Conservation (phyloP, 495 filamentous ascomycete species). For the Rusavskia elegans region DNA sequence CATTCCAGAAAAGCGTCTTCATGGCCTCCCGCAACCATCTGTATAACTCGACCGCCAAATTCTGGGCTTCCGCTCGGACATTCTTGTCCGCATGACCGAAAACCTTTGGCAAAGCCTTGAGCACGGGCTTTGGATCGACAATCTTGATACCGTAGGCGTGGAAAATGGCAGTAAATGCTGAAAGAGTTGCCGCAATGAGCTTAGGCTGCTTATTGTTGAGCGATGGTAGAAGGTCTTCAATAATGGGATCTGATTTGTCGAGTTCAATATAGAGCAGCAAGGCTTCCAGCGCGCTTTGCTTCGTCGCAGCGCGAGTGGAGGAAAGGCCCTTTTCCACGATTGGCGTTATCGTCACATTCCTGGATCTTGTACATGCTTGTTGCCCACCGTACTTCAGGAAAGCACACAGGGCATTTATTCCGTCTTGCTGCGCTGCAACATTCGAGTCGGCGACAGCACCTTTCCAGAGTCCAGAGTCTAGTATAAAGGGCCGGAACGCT, state of each 20-base stretch:
- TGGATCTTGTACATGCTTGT: slow-evolving; percentile 65
- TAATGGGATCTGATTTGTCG: slow-evolving; percentile 68
- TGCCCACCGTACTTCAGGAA: slow-evolving; percentile 78
- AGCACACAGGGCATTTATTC: slow-evolving; percentile 67
- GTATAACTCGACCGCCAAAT: slow-evolving; percentile 85
- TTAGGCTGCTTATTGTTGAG: slow-evolving; percentile 90
- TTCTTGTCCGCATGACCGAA: slow-evolving; percentile 98
- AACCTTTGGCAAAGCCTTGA: slow-evolving; percentile 78
- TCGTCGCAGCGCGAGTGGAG: slow-evolving; percentile 72
- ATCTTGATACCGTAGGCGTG: slow-evolving; percentile 90
- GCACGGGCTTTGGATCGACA: slow-evolving; percentile 89
- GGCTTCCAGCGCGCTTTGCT: slow-evolving; percentile 73
- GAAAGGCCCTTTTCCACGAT: slow-evolving; percentile 88
- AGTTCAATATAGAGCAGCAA: slow-evolving; percentile 79
- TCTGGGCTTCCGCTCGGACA: slow-evolving; percentile 86
- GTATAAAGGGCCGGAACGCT: slow-evolving; percentile 68
- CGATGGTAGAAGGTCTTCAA: slow-evolving; percentile 79
- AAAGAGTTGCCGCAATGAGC: slow-evolving; percentile 69
- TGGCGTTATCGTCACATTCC: slow-evolving; percentile 51
- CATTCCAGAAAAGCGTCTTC: slow-evolving; percentile 94
- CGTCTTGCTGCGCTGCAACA: slow-evolving; percentile 92
- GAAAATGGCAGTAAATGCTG: slow-evolving; percentile 66
- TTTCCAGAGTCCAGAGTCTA: slow-evolving; percentile 81
- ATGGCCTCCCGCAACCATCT: slow-evolving; percentile 95
- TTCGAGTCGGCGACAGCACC: slow-evolving; percentile 88